A percentile compares a stretch with the other conserved stretches of the same genome.
Evolutionary conservation across 148 eudicot species (phyloP).

Genomic region (Rhododendron ferrugineum): DNA sequence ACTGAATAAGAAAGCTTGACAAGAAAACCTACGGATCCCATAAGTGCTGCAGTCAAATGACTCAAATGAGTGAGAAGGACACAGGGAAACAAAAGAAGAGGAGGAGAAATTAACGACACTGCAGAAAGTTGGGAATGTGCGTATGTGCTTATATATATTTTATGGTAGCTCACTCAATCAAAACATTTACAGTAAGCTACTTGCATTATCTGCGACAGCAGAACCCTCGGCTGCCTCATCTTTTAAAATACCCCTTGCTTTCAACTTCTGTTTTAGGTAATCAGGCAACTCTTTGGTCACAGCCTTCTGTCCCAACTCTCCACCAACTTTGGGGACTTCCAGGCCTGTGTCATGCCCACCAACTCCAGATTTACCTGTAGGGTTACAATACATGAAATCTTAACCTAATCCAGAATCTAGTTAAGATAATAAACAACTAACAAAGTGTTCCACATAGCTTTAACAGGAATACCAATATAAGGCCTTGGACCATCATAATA

Average conservation of each 20-base stretch:
- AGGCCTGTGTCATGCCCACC: slow-evolving; percentile 31
- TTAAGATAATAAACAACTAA: neutral
- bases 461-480: slow-evolving; percentile 30
- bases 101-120: neutral
- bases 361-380: slow-evolving; percentile 31
- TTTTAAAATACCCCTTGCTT: slow-evolving; percentile 84
- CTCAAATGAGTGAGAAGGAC: neutral
- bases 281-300: slow-evolving; percentile 64
- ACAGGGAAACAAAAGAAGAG: neutral
- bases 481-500: slow-evolving; percentile 42
- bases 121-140: neutral
- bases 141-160: neutral
- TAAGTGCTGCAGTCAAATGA: neutral
- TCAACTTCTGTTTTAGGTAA: slow-evolving; percentile 76
- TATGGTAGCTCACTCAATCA: neutral
- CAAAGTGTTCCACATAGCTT: slow-evolving; percentile 9
- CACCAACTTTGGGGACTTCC: slow-evolving; percentile 26
- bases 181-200: slow-evolving; percentile 15
- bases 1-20: neutral
- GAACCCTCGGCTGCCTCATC: slow-evolving; percentile 30
- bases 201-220: slow-evolving; percentile 33
- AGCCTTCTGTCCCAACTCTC: slow-evolving; percentile 39
- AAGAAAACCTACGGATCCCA: neutral
- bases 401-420: slow-evolving; percentile 9
- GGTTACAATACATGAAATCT: neutral